Conservation (phyloP, 2,329 filamentous ascomycete species). For the Dothideomycetes sp. region DNA sequence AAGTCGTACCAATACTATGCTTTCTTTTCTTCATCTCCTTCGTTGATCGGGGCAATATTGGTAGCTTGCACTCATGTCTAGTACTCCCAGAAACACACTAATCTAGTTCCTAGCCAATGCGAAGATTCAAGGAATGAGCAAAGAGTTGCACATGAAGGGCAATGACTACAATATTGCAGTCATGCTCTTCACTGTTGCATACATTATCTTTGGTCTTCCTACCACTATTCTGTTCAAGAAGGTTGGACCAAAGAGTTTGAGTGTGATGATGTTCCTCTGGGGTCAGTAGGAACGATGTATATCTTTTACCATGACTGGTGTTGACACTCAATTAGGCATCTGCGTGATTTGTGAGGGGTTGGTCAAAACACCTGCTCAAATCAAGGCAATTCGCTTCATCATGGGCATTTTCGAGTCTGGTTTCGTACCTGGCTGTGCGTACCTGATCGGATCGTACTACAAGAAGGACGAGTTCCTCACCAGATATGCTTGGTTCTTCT, state of each 20-base stretch:
- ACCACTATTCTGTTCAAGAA: conserved; percentile 24
- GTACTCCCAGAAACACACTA: neutral
- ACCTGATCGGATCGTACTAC: conserved; percentile 21
- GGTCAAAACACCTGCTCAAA: conserved; percentile 18
- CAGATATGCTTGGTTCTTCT: conserved; percentile 15
- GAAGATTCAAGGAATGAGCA: conserved; percentile 26
- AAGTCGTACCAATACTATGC: conserved; percentile 36
- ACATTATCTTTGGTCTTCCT: conserved; percentile 19
- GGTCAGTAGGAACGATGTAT: neutral
- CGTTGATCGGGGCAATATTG: neutral
- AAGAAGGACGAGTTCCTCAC: conserved; percentile 26
- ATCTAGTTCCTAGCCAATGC: conserved; percentile 19
- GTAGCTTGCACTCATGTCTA: neutral
- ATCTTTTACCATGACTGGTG: neutral
- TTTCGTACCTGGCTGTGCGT: conserved; percentile 14
- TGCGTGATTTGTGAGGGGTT: conserved; percentile 24
- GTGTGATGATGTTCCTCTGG: conserved; percentile 28
- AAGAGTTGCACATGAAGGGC: conserved; percentile 25
- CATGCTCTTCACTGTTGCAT: conserved; percentile 24
- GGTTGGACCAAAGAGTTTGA: conserved; percentile 23
- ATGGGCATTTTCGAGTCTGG: conserved; percentile 28
- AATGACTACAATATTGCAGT: conserved; percentile 27
- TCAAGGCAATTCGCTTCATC: conserved; percentile 22
- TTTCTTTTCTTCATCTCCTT: conserved; percentile 27
- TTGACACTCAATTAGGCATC: conserved; percentile 14